Evolutionary conservation across 2,329 filamentous ascomycete species (phyloP), one percentile per base, ranked within the genome.

Genomic region (Neonectria ditissima): DNA sequence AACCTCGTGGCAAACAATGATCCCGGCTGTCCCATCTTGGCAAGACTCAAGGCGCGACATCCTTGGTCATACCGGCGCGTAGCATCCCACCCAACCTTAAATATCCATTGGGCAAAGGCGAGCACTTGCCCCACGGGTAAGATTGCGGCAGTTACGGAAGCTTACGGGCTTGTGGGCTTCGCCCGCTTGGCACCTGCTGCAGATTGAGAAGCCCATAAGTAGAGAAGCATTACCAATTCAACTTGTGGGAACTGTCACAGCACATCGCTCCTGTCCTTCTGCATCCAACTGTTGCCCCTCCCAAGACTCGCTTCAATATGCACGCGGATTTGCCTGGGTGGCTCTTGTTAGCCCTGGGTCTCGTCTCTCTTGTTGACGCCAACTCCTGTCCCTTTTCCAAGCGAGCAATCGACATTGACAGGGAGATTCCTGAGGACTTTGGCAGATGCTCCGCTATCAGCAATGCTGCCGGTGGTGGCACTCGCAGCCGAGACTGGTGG

Each of bases 401-500:
- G 62, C 56, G 69, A 20, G 65, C 45, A 3, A 34, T 22, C 9
- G 30, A 43, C n/a, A 32, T 50, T 20, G 57, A 63, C 1, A 26
- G 63, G 52, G 69, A 69, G 30, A 69, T 70, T 13, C 20, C 63
- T 2, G 59, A 72, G 41, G 54, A 65, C 48, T 73, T 73, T 52
- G 70, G 69, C 10, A 55, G 58, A 41, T 73, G 70, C 45, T 47
- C 44, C 57, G 43, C 55, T 10, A 39, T 59, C 9, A 68, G 70
- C 73, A 84, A 84, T 64, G 77, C 80, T 44, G 84, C 79, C 61
- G 90, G 90, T 69, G 87, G 86, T 71, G 92, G 91, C 73, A 91
- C 89, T 71, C 81, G 82, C 65, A 92, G 89, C 82, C 74, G 72
- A 58, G 90, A 94, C 82, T 93, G 91, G 89, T 94, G 91, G 91